Conservation (phyloP, 1,284 basidiomycete genomes). For the Athelia psychrophila region DNA sequence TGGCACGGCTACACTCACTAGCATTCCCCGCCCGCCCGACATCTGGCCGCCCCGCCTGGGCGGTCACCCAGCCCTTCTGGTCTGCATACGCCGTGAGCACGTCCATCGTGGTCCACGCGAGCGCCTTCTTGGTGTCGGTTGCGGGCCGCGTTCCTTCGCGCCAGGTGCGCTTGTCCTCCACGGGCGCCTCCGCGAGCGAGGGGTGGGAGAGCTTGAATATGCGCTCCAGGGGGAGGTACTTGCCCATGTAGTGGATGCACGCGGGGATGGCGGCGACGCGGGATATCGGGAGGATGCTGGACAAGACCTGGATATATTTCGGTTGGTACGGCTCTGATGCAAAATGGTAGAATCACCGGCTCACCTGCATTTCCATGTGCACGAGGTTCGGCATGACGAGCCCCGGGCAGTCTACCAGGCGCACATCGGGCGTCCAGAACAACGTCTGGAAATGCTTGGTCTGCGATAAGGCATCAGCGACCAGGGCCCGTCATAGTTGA, state of each 20-base stretch:
- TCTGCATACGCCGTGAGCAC: slow-evolving; percentile 77
- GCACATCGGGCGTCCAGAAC: slow-evolving; percentile 80
- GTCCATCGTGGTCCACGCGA: slow-evolving; percentile 76
- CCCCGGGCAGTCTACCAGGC: slow-evolving; percentile 81
- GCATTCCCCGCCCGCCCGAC: slow-evolving; percentile 85
- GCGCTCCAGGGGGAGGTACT: slow-evolving; percentile 75
- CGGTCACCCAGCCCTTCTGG: slow-evolving; percentile 82
- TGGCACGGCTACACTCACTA: slow-evolving; percentile 50
- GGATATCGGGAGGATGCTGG: slow-evolving; percentile 84
- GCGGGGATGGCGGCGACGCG: slow-evolving; percentile 80
- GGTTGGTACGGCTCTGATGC: slow-evolving; percentile 17
- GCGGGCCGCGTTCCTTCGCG: slow-evolving; percentile 46
- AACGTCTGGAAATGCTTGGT: slow-evolving; percentile 94
- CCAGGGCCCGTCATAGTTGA: background rate
- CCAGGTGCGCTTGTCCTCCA: slow-evolving; percentile 72
- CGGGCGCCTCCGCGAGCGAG: slow-evolving; percentile 27
- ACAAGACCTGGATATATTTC: slow-evolving; percentile 51
- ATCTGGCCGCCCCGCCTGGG: slow-evolving; percentile 87
- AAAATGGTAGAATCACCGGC: slow-evolving; percentile 24
- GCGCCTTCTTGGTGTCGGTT: slow-evolving; percentile 17
- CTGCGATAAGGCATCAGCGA: slow-evolving; percentile 30
- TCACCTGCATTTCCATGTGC: slow-evolving; percentile 78
- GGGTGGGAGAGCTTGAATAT: slow-evolving; percentile 64
- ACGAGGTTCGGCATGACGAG: slow-evolving; percentile 80
- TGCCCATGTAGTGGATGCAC: slow-evolving; percentile 68